These are phyloP conservation scores for Pythium chondricola DNA, from an alignment of 352 stramenopile genomes.

Conservation along the genomic window DNA sequence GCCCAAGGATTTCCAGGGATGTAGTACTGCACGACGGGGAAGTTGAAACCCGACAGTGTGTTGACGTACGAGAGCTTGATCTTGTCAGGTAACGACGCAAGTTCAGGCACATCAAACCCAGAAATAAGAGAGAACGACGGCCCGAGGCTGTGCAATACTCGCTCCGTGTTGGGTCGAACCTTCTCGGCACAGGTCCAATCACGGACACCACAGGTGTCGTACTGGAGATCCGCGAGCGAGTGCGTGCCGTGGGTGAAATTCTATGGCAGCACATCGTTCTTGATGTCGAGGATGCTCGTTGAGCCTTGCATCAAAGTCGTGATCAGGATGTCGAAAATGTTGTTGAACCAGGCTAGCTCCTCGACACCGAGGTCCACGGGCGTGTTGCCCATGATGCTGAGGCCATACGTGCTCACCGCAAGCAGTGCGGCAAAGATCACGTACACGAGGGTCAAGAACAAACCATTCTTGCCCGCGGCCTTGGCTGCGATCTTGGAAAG, in stretches of 20 bases:
- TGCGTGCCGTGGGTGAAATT: conserved; percentile 7
- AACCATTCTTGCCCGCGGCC: conserved; percentile 6
- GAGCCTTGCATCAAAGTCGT: conserved; percentile 14
- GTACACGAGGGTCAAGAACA: conserved; percentile 11
- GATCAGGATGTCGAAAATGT: conserved; percentile 17
- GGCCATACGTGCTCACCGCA: conserved; percentile 13
- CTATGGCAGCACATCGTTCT: neutral
- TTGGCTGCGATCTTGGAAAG: conserved; percentile 1
- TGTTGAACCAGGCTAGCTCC: conserved; percentile 11
- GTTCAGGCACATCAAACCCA: conserved; percentile 9
- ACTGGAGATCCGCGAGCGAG: conserved; percentile 17
- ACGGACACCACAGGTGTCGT: conserved; percentile 13
- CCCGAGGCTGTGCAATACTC: conserved; percentile 1
- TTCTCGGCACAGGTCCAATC: conserved; percentile 12
- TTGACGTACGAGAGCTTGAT: conserved; percentile 19
- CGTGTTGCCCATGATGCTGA: conserved; percentile 14
- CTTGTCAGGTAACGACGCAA: conserved; percentile 1
- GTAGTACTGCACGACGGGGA: conserved; percentile 13
- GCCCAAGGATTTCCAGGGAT: conserved; percentile 6
- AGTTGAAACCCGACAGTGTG: conserved; percentile 20
- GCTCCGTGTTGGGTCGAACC: conserved; percentile 13
- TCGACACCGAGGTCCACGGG: conserved; percentile 13
- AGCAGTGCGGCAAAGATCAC: conserved; percentile 12
- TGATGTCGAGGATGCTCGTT: neutral
- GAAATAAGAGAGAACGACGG: conserved; percentile 7